Evolutionary conservation across 495 filamentous ascomycete species (phyloP), one percentile per base, ranked within the genome.

Genomic region (Hyaloscypha hepaticicola): DNA sequence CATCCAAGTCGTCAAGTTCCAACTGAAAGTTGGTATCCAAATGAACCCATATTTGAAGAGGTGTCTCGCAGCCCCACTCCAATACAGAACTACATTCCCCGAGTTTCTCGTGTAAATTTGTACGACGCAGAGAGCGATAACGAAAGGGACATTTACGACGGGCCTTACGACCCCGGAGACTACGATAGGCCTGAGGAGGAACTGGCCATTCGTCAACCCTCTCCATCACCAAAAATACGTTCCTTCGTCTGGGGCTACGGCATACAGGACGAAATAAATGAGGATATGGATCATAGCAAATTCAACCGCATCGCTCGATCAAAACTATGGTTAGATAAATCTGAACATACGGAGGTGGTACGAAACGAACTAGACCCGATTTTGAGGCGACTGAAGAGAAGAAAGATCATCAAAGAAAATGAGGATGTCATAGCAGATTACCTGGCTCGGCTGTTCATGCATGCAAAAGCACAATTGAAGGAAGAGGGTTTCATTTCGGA

Each of bases 371-470:
- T 45, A 16, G 38, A 45, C 6, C 38, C 38, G 19, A 45, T 45
- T 19, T 11, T 45, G 38, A 45, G 38, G 38, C 14, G 38, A 19
- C 38, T 64, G 31, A 64, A 57, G 52, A 52, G 52, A 19, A 56
- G 49, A 27, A 28, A 31, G 57, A 25, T 45, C 21, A 64, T 64
- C 38, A 45, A 45, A 19, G 38, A 45, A 19, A 45, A 45, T 8
- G 55, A 57, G 24, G 66, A 71, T 29, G 48, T 73, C 9, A 71
- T 74, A 52, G 63, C 66, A 56, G 60, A 74, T 57, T 73, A 63
- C 61, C 65, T 74, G 22, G 67, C 64, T 22, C 66, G 38, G 27
- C 61, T 66, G 4, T 55, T 65, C 45, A 31, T 55, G 58, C 71
- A 75, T 57, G 52, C 63, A 33, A 68, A 72, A 34, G 24, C 58